phyloP scores from a whole-genome alignment of 2,329 filamentous ascomycete genomes.

The Mariannaea elegans region DNA sequence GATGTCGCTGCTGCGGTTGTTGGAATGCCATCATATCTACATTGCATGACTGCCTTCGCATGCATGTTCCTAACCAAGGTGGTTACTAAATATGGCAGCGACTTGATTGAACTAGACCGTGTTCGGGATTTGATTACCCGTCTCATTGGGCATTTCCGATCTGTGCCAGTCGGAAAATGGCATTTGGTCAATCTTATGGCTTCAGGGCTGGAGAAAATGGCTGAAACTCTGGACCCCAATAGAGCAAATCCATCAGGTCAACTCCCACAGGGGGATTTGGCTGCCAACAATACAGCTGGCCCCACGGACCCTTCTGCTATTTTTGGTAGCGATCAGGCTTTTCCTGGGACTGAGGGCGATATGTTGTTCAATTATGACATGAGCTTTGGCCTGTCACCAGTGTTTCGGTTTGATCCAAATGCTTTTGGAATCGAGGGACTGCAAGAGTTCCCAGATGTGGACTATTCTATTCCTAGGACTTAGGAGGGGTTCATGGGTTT shows the following conservation, averaged over 20 bases:
- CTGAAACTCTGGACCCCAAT: constrained; percentile 24
- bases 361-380: constrained; percentile 43
- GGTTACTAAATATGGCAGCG: constrained; percentile 52
- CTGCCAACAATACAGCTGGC: too few species aligned
- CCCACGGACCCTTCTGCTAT: too few species aligned
- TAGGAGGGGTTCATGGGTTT: too few species aligned
- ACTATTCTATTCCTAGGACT: constrained; percentile 36
- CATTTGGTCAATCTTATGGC: constrained; percentile 59
- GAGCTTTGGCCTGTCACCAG: constrained; percentile 41
- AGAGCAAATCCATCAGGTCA: too few species aligned
- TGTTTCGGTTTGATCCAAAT: constrained; percentile 39
- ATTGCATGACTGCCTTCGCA: constrained; percentile 62
- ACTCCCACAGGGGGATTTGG: too few species aligned
- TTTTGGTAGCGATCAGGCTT: constrained; percentile 23
- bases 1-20: constrained; percentile 51
- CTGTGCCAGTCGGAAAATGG: constrained; percentile 53
- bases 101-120: constrained; percentile 50
- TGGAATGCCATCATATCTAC: constrained; percentile 60
- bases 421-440: constrained; percentile 39
- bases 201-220: constrained; percentile 55
- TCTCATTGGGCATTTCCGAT: constrained; percentile 52
- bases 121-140: constrained; percentile 51
- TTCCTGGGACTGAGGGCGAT: constrained; percentile 38
- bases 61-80: constrained; percentile 62
- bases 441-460: constrained; percentile 34